Evolutionary conservation across 805 yeast genomes (phyloP).

Genomic region (Suhomyces sp.): DNA sequence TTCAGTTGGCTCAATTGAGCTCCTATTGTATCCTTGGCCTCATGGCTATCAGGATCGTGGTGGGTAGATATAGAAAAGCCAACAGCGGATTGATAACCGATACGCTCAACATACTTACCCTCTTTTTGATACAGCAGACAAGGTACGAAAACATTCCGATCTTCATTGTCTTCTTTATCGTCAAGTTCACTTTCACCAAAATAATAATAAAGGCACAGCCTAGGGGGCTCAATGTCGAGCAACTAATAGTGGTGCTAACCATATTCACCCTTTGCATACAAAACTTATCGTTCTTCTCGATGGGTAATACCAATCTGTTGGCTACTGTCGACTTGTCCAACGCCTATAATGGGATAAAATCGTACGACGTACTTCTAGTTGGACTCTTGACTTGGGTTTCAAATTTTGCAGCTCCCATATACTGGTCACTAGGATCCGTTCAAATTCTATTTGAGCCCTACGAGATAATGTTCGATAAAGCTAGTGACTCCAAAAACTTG

Average conservation of each 20-base stretch:
- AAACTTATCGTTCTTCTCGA: slow-evolving; percentile 75
- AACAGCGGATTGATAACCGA: slow-evolving; percentile 33
- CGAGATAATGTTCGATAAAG: slow-evolving; percentile 12
- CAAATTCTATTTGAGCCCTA: slow-evolving; percentile 38
- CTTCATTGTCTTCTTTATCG: slow-evolving; percentile 35
- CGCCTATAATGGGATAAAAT: slow-evolving; percentile 83
- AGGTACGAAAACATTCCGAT: slow-evolving; percentile 55
- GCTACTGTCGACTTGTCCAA: slow-evolving; percentile 89
- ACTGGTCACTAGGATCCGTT: slow-evolving; percentile 61
- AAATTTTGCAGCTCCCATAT: slow-evolving; percentile 85
- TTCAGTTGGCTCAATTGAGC: slow-evolving; percentile 26
- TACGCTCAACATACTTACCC: slow-evolving; percentile 31
- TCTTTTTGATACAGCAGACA: slow-evolving; percentile 55
- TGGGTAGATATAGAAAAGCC: slow-evolving; percentile 21
- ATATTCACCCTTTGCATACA: slow-evolving; percentile 55
- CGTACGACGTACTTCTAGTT: slow-evolving; percentile 66
- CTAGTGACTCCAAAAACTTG: slow-evolving; percentile 10
- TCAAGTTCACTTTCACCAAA: slow-evolving; percentile 21
- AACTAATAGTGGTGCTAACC: slow-evolving; percentile 22
- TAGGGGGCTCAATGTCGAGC: slow-evolving; percentile 14
- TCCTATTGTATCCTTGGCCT: slow-evolving; percentile 25
- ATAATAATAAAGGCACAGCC: slow-evolving; percentile 7
- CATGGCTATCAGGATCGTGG: slow-evolving; percentile 27
- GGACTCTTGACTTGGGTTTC: slow-evolving; percentile 76
- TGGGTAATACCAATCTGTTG: slow-evolving; percentile 89